Conservation (phyloP, 2,329 filamentous ascomycete species). For the Cryoendolithus antarcticus region DNA sequence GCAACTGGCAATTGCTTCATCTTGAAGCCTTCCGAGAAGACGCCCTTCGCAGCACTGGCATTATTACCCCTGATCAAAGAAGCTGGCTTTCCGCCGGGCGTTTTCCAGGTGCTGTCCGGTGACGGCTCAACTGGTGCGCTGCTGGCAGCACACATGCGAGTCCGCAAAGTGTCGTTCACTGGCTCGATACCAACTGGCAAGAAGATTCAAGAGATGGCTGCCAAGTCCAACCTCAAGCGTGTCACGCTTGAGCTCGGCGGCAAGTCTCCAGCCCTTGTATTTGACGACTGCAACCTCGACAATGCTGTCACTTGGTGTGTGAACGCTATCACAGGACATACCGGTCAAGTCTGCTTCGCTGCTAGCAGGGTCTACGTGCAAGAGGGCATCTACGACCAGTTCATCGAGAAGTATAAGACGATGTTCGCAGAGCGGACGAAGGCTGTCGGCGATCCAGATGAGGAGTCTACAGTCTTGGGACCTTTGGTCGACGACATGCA, state of each 20-base stretch:
- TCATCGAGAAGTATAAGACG: constrained; percentile 1
- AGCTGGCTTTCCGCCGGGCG: constrained; percentile 30
- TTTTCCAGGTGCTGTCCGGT: constrained; percentile 62
- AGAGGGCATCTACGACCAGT: constrained; percentile 30
- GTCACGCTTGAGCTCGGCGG: constrained; percentile 20
- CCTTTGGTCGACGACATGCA: constrained; percentile 2
- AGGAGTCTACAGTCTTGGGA: background rate
- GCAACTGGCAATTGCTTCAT: constrained; percentile 3
- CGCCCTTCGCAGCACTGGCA: constrained; percentile 43
- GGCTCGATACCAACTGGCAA: constrained; percentile 13
- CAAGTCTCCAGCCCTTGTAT: constrained; percentile 12
- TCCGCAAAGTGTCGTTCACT: constrained; percentile 9
- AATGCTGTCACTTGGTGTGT: constrained; percentile 52
- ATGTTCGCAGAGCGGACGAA: constrained; percentile 4
- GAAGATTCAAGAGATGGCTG: constrained; percentile 7
- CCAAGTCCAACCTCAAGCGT: constrained; percentile 15
- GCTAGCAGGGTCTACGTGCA: constrained; percentile 43
- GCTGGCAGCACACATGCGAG: constrained; percentile 2
- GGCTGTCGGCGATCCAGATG: constrained; percentile 2
- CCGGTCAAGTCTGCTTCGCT: constrained; percentile 44
- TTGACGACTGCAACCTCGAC: constrained; percentile 15
- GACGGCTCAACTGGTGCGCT: constrained; percentile 56
- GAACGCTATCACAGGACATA: constrained; percentile 40
- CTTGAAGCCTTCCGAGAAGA: constrained; percentile 5
- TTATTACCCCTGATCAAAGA: constrained; percentile 48